Evolutionary conservation across 331 rosid genomes (phyloP), one percentile per base, ranked within the genome.

Genomic region (Arachis monticola): DNA sequence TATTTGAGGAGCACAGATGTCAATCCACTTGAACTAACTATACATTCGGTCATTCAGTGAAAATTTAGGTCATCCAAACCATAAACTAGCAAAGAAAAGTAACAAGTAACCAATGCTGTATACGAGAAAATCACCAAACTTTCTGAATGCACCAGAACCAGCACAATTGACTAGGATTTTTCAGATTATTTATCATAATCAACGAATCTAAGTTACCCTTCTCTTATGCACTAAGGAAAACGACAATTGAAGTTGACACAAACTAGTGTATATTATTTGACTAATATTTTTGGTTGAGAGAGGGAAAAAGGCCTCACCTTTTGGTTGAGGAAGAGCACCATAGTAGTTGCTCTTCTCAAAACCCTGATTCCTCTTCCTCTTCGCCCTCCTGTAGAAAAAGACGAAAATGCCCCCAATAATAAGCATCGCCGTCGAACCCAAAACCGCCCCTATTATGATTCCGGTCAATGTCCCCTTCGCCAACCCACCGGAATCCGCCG

Each of bases 401-500:
- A 71, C 60, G 72, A 82, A 72, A 81, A 89, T 11, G 30, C 72
- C 78, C 70, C 84, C 84, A 5, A 56, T 22, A 5, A 85, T 44
- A 8, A 89, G 81, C 85, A 85, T 79, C 11, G 80, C 44, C 35
- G 81, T 67, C 62, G 85, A 83, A 55, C 89, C 93, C 5, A 85
- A 74, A 62, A 69, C 88, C 22, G 63, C 75, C 47, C 89, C 93
- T 2, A 84, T 45, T 10, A 84, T 64, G 53, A 84, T 44, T 69
- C 85, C 90, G 4, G 61, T 73, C 32, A 74, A 0, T 6, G 83
- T 13, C 8, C 47, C 82, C 73, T 5, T 60, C 64, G 70, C 6
- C 38, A 61, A 35, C 75, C 81, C 32, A 4, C 12, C 42, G 45
- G 52, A 38, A 0, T 46, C 11, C 14, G 69, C 35, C 1, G 59